phyloP scores from a whole-genome alignment of 306 rosid species.

The Cucurbita moschata region DNA sequence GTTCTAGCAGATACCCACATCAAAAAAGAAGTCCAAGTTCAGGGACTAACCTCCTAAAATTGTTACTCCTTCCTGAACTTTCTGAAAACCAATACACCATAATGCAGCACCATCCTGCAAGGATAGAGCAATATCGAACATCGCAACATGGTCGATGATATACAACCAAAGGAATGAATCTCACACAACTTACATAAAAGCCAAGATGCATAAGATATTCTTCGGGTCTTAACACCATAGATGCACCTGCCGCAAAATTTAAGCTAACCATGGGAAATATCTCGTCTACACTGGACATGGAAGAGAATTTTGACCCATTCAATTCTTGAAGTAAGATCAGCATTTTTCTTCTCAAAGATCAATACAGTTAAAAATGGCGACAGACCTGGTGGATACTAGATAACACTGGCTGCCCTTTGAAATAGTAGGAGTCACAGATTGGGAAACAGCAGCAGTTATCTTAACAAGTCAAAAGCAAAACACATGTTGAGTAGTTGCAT shows the following conservation, averaged over 20 bases:
- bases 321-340: slow-evolving; percentile 4
- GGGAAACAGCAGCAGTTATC: slow-evolving; percentile 68
- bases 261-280: slow-evolving; percentile 71
- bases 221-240: slow-evolving; percentile 83
- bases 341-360: background rate
- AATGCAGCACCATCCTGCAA: slow-evolving; percentile 50
- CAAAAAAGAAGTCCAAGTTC: background rate
- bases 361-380: background rate
- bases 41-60: slow-evolving; percentile 75
- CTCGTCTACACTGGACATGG: slow-evolving; percentile 42
- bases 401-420: slow-evolving; percentile 82
- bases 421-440: slow-evolving; percentile 31
- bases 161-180: background rate
- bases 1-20: background rate
- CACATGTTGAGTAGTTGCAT: slow-evolving; percentile 6
- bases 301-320: slow-evolving; percentile 17
- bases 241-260: slow-evolving; percentile 71
- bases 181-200: slow-evolving; percentile 35
- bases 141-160: background rate
- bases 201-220: slow-evolving; percentile 59
- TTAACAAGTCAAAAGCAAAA: slow-evolving; percentile 19
- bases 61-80: slow-evolving; percentile 52
- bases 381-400: slow-evolving; percentile 61
- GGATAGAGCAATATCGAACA: background rate
- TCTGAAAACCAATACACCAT: slow-evolving; percentile 91